Conservation (phyloP, 768 basidiomycete species). For the Lactifluus echinatus region DNA sequence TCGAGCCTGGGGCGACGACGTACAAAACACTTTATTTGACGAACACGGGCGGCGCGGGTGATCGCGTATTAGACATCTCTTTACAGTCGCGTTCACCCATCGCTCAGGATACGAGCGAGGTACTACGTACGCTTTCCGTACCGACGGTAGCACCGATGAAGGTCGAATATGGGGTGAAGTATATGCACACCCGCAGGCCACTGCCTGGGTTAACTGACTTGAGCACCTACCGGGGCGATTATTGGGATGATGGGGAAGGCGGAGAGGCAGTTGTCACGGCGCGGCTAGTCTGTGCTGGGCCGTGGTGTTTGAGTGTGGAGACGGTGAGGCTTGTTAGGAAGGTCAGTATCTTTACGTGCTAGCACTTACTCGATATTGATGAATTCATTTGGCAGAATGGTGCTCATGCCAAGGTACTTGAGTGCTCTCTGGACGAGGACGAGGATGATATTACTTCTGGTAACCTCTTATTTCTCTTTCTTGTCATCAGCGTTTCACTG, state of each 20-base stretch:
- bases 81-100: conserved; percentile 47
- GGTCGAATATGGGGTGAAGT: conserved; percentile 44
- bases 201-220: conserved; percentile 47
- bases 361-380: background rate
- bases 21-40: conserved; percentile 57
- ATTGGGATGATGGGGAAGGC: conserved; percentile 42
- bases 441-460: conserved; percentile 38
- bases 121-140: conserved; percentile 56
- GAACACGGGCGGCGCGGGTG: conserved; percentile 54
- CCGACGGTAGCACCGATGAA: conserved; percentile 58
- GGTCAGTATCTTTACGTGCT: conserved; percentile 30
- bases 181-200: conserved; percentile 36
- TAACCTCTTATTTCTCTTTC: conserved; percentile 24
- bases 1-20: conserved; percentile 49
- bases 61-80: conserved; percentile 74
- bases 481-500: background rate
- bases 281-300: conserved; percentile 44
- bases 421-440: conserved; percentile 43
- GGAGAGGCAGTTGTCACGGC: conserved; percentile 51
- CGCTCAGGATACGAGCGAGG: conserved; percentile 41
- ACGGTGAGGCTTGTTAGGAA: conserved; percentile 38
- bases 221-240: conserved; percentile 41
- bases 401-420: conserved; percentile 38
- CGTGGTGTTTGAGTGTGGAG: conserved; percentile 48
- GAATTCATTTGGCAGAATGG: conserved; percentile 32